Percentiles rank a stretch among this genome's conserved stretches.
These are phyloP conservation scores for Fusarium nelsonii DNA, from an alignment of 2,329 filamentous ascomycete species.

Conservation along the genomic window DNA sequence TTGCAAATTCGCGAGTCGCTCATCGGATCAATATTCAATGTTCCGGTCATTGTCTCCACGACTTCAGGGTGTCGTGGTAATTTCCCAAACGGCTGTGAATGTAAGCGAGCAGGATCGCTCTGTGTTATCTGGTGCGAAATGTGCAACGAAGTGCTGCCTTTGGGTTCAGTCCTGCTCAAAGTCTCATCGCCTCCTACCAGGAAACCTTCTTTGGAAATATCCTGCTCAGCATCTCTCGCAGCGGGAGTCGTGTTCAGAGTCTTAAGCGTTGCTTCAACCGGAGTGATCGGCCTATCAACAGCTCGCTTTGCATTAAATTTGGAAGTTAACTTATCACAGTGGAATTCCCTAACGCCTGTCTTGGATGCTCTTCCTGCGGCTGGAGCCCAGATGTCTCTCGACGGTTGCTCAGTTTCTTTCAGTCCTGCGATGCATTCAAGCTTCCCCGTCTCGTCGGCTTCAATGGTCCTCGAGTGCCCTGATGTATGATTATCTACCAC, in stretches of 20 bases:
- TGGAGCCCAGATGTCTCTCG: constrained; percentile 11
- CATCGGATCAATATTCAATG: constrained; percentile 16
- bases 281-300: constrained; percentile 23
- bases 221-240: constrained; percentile 44
- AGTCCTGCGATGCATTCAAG: constrained; percentile 63
- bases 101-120: constrained; percentile 42
- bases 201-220: constrained; percentile 40
- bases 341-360: constrained; percentile 63
- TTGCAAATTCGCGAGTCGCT: constrained; percentile 9
- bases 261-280: constrained; percentile 24
- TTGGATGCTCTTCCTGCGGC: constrained; percentile 40
- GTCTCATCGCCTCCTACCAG: constrained; percentile 3
- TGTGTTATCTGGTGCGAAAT: constrained; percentile 28
- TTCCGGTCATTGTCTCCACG: constrained; percentile 21
- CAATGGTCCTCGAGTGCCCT: constrained; percentile 49
- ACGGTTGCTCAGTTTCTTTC: constrained; percentile 52
- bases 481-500: no score
- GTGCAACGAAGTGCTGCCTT: neutral
- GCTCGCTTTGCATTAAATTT: constrained; percentile 55
- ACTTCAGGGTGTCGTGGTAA: constrained; percentile 46
- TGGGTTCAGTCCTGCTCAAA: constrained; percentile 11
- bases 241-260: constrained; percentile 16
- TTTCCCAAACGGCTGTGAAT: constrained; percentile 10
- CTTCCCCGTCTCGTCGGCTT: constrained; percentile 70
- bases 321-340: constrained; percentile 60